Evolutionary conservation across 1,139 yeast genomes (phyloP).

Genomic region (Debaryomyces robertsiae): DNA sequence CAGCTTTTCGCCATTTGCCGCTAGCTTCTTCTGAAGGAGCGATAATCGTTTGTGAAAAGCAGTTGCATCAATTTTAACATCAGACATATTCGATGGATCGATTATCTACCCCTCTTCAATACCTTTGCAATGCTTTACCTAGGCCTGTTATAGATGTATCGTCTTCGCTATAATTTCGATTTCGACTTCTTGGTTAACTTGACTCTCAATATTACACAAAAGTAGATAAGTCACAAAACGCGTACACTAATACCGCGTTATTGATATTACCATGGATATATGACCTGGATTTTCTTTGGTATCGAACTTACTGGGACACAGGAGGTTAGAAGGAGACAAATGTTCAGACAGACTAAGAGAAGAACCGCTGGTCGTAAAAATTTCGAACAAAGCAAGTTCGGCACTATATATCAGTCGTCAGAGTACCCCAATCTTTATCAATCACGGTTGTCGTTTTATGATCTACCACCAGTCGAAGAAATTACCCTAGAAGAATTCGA

Average conservation of each 20-base stretch:
- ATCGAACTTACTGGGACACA: background rate
- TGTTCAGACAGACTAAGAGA: slow-evolving; percentile 78
- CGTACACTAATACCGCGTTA: slow-evolving; percentile 9
- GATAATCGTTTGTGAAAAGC: slow-evolving; percentile 46
- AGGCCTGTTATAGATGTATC: background rate
- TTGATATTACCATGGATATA: slow-evolving; percentile 6
- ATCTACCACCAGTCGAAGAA: slow-evolving; percentile 76
- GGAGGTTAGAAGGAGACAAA: slow-evolving; percentile 20
- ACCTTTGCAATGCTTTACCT: slow-evolving; percentile 4
- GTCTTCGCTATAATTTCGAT: slow-evolving; percentile 2
- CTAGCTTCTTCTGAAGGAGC: slow-evolving; percentile 41
- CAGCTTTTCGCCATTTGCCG: slow-evolving; percentile 42
- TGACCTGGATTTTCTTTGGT: background rate
- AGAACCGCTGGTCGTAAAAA: slow-evolving; percentile 76
- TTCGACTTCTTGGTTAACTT: slow-evolving; percentile 5
- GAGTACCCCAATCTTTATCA: slow-evolving; percentile 16
- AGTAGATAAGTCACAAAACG: slow-evolving; percentile 8
- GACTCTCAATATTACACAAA: slow-evolving; percentile 8
- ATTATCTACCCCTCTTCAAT: slow-evolving; percentile 1
- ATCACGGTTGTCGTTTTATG: slow-evolving; percentile 65
- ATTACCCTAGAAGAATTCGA: slow-evolving; percentile 92
- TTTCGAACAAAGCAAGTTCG: slow-evolving; percentile 46
- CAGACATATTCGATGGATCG: slow-evolving; percentile 24
- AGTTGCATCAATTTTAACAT: slow-evolving; percentile 42
- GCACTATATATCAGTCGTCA: slow-evolving; percentile 38